A percentile compares a stretch with the other conserved stretches of the same genome.
These are phyloP conservation scores for Arthrobotrys conoides DNA, from an alignment of 2,329 filamentous ascomycete genomes.

Conservation along the genomic window DNA sequence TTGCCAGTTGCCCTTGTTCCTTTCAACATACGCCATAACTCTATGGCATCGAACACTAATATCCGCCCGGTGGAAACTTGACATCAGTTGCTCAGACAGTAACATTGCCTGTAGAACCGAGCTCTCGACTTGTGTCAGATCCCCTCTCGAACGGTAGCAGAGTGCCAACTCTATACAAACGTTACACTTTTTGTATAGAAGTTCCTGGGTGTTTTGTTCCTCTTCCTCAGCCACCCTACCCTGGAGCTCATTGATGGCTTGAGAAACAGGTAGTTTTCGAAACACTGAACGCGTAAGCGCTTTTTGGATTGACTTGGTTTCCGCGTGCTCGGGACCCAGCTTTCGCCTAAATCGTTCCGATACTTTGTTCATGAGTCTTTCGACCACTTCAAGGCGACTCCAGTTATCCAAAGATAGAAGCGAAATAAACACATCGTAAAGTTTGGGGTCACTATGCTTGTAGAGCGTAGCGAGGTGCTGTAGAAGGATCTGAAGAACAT, in stretches of 20 bases:
- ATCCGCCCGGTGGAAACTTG: slow-evolving; percentile 36
- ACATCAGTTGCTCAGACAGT: slow-evolving; percentile 9
- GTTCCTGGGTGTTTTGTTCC: slow-evolving; percentile 19
- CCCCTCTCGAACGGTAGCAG: slow-evolving; percentile 39
- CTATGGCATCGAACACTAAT: slow-evolving; percentile 43
- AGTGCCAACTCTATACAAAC: slow-evolving; percentile 49
- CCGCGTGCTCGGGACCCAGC: slow-evolving; percentile 17
- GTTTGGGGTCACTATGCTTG: slow-evolving; percentile 20
- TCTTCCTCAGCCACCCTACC: background rate
- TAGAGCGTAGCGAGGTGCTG: slow-evolving; percentile 30
- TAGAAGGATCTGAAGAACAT: slow-evolving; percentile 44
- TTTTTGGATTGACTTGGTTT: slow-evolving; percentile 53
- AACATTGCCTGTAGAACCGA: slow-evolving; percentile 39
- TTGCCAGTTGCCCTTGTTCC: slow-evolving; percentile 49
- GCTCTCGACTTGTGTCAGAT: slow-evolving; percentile 28
- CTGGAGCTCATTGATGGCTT: slow-evolving; percentile 41
- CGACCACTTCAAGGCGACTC: slow-evolving; percentile 42
- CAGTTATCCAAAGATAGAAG: slow-evolving; percentile 25
- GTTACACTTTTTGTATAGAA: slow-evolving; percentile 48
- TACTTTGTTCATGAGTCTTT: slow-evolving; percentile 44
- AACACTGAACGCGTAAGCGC: slow-evolving; percentile 43
- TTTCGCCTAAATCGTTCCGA: slow-evolving; percentile 12
- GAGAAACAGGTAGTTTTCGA: slow-evolving; percentile 43
- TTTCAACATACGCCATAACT: slow-evolving; percentile 51
- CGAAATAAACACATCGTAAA: slow-evolving; percentile 32